Base-by-base conservation (phyloP, 805 yeast genomes). In the Yarrowia sp. region DNA sequence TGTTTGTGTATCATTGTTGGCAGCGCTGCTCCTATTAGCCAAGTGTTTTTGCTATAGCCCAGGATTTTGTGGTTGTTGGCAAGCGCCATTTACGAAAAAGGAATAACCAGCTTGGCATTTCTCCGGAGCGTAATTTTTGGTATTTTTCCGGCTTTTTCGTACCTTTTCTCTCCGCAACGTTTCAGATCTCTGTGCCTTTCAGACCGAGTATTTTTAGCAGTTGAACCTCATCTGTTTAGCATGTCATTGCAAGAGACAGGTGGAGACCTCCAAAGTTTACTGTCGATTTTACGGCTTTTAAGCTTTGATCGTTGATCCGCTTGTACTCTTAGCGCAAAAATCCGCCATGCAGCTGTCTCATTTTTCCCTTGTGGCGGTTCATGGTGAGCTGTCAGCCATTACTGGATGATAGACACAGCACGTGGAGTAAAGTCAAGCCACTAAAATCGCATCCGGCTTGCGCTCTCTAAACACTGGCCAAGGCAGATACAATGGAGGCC, bases 211-310 rank as follows among this genome's bases (percentile, higher is more conserved):
- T 47, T 47, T 47, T 47, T 47, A 47, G 53, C 50, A 28, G 36
- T 11, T 32, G 15, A 28, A 43, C 33, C 48, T 43, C 48, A 43
- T 28, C 48, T 8, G 22, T 31, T 43, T 10, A n/a, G 22, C 36
- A 45, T 5, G 36, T 15, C 51, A 31, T 9, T 13, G 15, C 36
- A 22, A 22, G 36, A 47, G 51, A 33, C 53, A 47, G n/a, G 53
- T 47, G 53, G 53, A 47, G 53, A 38, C 53, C 53, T 33, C 28
- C 28, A n/a, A 32, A 47, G 53, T 17, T 47, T 47, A 32, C 53
- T 13, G 53, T 17, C 53, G 35, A 9, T 32, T n/a, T 32, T 15
- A 45, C 35, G 36, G 51, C 28, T 4, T 10, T 32, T 47, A 15
- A 31, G 15, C 17, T 47, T 47, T 15, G 38, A 18, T 11, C 33